A percentile compares a stretch with the other conserved stretches of the same genome.
Conservation (phyloP, 108 stramenopile genomes). For the Pseudonitzschia multistriata region DNA sequence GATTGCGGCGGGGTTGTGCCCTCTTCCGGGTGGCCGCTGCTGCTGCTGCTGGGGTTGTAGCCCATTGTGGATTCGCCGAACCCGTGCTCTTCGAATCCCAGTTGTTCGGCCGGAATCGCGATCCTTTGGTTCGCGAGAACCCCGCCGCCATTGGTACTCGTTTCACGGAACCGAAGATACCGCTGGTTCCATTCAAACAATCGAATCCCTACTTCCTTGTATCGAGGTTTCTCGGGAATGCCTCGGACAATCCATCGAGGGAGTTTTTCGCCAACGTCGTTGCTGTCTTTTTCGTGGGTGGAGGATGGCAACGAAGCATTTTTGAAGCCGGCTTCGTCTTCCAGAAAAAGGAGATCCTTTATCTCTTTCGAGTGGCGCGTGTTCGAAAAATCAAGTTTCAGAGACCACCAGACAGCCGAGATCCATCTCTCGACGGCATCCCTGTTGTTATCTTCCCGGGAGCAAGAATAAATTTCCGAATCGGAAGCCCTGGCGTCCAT, state of each 20-base stretch:
- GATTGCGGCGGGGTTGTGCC: constrained; percentile 4
- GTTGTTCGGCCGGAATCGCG: not conserved
- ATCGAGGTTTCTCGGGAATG: constrained; percentile 6
- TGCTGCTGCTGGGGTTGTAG: no score
- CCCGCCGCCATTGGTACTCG: not conserved
- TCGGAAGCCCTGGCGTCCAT: no score
- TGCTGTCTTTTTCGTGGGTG: not conserved
- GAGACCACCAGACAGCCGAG: constrained; percentile 1
- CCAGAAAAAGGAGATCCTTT: not conserved
- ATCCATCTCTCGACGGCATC: constrained; percentile 2
- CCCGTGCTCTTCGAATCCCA: not conserved
- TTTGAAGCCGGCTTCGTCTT: no score
- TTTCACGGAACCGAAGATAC: not conserved
- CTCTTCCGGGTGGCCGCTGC: no score
- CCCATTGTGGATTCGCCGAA: not conserved
- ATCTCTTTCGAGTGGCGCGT: not conserved
- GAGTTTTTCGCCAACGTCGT: not conserved
- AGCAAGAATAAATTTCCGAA: no score
- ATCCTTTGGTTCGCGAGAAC: not conserved
- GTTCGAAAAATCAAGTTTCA: not conserved
- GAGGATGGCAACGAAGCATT: no score
- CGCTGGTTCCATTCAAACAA: constrained; percentile 5
- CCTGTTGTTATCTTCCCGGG: no score
- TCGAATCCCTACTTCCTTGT: constrained; percentile 10
- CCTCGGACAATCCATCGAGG: constrained; percentile 10